Percentiles rank a stretch among this genome's conserved stretches.
These are phyloP conservation scores for Hamiltosporidium magnivora DNA, from an alignment of 371 early-diverging fungal species.

Conservation along the genomic window DNA sequence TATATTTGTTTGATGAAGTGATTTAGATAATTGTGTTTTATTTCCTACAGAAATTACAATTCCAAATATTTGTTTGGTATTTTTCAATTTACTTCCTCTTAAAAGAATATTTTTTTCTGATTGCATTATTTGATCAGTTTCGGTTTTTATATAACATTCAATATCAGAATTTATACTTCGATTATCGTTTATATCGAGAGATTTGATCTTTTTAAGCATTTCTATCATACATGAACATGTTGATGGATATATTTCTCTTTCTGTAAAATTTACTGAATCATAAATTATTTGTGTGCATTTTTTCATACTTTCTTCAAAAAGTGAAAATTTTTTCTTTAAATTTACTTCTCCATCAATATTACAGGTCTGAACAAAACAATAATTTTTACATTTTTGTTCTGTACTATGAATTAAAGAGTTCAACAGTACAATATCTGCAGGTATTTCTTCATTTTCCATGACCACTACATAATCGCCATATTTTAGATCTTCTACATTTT, in stretches of 20 bases:
- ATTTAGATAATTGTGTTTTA: conserved; percentile 66
- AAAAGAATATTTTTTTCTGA: conserved; percentile 62
- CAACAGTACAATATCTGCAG: conserved; percentile 60
- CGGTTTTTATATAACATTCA: background rate
- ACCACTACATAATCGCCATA: conserved; percentile 58
- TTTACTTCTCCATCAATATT: conserved; percentile 66
- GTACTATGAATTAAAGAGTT: conserved; percentile 24
- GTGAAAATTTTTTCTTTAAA: conserved; percentile 55
- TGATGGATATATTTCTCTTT: too few species aligned
- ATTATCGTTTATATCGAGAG: background rate
- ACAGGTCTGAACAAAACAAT: conserved; percentile 62
- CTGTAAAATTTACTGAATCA: too few species aligned
- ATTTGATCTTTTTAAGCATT: too few species aligned
- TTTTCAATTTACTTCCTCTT: conserved; percentile 72
- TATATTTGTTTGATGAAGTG: background rate
- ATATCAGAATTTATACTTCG: background rate
- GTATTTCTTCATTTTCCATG: conserved; percentile 58
- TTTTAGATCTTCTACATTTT: conserved; percentile 48
- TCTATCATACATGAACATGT: too few species aligned
- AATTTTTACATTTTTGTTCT: conserved; percentile 53
- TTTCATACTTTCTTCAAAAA: too few species aligned
- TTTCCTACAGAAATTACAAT: conserved; percentile 71
- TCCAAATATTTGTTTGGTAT: conserved; percentile 71
- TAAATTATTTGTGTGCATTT: too few species aligned
- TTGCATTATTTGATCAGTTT: background rate